Evolutionary conservation across 176 grass and related monocot species (phyloP), one percentile per base, ranked within the genome.

Genomic region (Carex parvula): DNA sequence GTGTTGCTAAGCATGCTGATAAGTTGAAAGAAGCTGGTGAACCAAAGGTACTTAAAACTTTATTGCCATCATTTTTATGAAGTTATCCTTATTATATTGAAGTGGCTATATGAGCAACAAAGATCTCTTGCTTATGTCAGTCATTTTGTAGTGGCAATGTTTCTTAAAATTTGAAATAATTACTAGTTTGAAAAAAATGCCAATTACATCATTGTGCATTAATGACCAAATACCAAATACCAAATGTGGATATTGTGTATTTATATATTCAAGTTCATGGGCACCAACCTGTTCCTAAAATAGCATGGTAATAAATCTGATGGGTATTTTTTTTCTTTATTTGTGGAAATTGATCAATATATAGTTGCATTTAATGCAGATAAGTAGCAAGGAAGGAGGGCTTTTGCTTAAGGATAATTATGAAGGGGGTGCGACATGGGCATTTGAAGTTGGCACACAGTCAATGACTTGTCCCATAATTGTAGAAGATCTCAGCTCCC

Each of bases 361-460:
- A 33, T 80, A 67, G 61, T 44, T 22, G 66, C 24, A 87, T 42
- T 75, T 53, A 60, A 87, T 75, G n/a, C 79, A 68, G 79, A 77
- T 87, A 84, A 84, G 70, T 61, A 65, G 82, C 39, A 84, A 93
- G 54, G 91, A 88, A 22, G 91, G 88, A 57, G 91, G 91, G 17
- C 79, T 93, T 53, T 84, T 93, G 55, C 87, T 93, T 75, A 88
- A 90, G 83, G 91, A 93, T 67, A 85, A 90, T 64, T 90, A 88
- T 48, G 91, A 90, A 72, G 91, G 88, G 60, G 91, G 91, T 68
- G 91, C 88, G 29, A 93, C 88, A 50, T 93, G 91, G 91, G 91
- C 91, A 58, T 93, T 93, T 77, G 88, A 93, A 75, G 86, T 93
- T 22, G 91, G 91, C 72, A 84, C 91, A 29, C 88, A 88, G 53